Conservation (phyloP, 228 moss, liverwort and hornwort species). For the Sphagnum fallax region DNA sequence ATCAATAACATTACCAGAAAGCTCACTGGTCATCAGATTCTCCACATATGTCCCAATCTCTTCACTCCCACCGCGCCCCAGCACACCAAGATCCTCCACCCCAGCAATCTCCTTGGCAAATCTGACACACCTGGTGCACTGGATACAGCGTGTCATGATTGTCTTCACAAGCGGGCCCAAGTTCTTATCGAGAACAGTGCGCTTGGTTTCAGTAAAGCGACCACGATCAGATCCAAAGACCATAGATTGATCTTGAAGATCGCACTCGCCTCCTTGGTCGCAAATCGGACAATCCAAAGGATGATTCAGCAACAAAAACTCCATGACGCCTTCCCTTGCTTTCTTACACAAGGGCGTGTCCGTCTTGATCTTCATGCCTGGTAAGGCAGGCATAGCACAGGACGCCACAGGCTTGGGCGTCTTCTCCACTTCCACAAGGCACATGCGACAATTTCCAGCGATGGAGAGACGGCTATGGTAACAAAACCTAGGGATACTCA, state of each 20-base stretch:
- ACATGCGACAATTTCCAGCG: conserved; percentile 99
- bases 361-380: conserved; percentile 98
- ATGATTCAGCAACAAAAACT: conserved; percentile 96
- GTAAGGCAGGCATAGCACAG: conserved; percentile 92
- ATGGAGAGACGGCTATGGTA: conserved; percentile 93
- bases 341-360: conserved; percentile 67
- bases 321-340: conserved; percentile 96
- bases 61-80: conserved; percentile 90
- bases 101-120: conserved; percentile 91
- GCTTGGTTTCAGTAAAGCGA: conserved; percentile 66
- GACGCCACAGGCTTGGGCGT: conserved; percentile 95
- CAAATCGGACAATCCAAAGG: conserved; percentile 98
- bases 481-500: conserved; percentile 89
- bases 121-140: conserved; percentile 97
- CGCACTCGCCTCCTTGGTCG: conserved; percentile 97
- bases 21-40: conserved; percentile 78
- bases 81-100: conserved; percentile 87
- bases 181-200: conserved; percentile 83
- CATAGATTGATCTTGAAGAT: conserved; percentile 95
- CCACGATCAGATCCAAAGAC: conserved; percentile 92
- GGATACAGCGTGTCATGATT: conserved; percentile 96
- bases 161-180: conserved; percentile 94
- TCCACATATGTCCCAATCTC: conserved; percentile 97
- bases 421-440: conserved; percentile 95
- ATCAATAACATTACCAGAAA: conserved; percentile 94